Conservation (phyloP, 306 rosid genomes). For the Cyamopsis tetragonoloba region DNA sequence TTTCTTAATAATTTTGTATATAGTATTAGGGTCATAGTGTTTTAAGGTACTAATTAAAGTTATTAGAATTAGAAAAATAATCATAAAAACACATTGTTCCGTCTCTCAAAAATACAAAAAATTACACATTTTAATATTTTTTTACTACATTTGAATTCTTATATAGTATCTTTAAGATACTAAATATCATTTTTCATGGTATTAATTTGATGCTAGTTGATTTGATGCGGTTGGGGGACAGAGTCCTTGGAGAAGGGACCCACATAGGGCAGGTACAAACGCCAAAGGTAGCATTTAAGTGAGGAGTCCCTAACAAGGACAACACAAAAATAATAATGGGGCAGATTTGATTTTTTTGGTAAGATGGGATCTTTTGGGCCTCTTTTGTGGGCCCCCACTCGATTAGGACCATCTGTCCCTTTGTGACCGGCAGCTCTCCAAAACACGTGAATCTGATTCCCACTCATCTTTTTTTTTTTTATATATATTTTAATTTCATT, state of each 20-base stretch:
- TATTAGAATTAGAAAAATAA: no score
- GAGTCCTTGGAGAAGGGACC: constrained; percentile 21
- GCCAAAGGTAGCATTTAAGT: constrained; percentile 51
- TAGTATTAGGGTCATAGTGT: no score
- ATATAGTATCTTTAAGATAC: no score
- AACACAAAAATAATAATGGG: constrained; percentile 51
- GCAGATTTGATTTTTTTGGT: constrained; percentile 30
- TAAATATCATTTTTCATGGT: no score
- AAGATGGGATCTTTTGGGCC: constrained; percentile 41
- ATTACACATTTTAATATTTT: no score
- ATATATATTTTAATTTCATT: no score
- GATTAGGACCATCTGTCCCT: constrained; percentile 77
- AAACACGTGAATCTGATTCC: constrained; percentile 79
- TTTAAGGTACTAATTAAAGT: no score
- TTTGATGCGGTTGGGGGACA: constrained; percentile 32
- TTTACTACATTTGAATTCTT: no score
- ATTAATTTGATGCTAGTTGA: constrained; percentile 18
- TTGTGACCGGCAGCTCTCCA: constrained; percentile 71
- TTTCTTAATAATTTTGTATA: no score
- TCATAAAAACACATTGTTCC: no score
- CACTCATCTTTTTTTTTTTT: constrained; percentile 13
- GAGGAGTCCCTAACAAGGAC: constrained; percentile 42
- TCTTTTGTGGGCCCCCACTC: constrained; percentile 36
- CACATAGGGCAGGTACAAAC: constrained; percentile 34
- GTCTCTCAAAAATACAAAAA: no score